Base-by-base conservation (phyloP, 106 monocot genomes). In the Dendrobium officinale region DNA sequence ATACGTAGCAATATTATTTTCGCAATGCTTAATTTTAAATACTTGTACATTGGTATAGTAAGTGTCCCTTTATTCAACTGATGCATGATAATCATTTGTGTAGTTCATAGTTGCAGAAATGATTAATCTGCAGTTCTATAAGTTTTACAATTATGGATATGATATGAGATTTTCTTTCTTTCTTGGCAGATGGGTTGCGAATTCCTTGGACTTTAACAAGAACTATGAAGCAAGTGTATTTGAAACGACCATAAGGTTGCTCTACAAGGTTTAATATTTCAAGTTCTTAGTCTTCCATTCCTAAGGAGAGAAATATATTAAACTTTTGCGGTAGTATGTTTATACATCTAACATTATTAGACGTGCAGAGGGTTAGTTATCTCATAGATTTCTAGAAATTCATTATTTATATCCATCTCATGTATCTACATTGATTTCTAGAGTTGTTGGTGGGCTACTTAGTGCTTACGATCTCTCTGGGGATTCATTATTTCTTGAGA, bases 171-270 rank as follows among this genome's bases (percentile, higher is more conserved):
- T 22, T 49, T 48, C 11, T 76, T 13, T 49, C 24, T 76, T 75
- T 37, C 56, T 19, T 83, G 75, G 44, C 90, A 90, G 90, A 27
- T 90, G 90, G 90, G 77, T 88, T 83, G 87, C 87, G 27, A 87
- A 82, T 58, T 87, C 84, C 67, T 84, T 90, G 83, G 85, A 90
- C 80, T 90, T 90, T 85, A 88, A 90, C 84, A 90, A 90, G 83
- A 81, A 90, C 49, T 90, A 90, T 79, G 90, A 81, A 77, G 90
- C 90, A 26, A 90, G 90, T 84, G 90, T 90, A 55, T 90, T 90
- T 80, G 90, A 90, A 80, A 90, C 90, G 81, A 87, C 87, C 72
- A 90, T 90, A 86, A 90, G 90, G 90, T 90, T 81, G 81, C 73
- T 17, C 47, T 80, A 59, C 68, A 86, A 77, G 80, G 79, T 78